Evolutionary conservation across 306 rosid genomes (phyloP), one percentile per base, ranked within the genome.

Genomic region (Vigna reflexopilosa): DNA sequence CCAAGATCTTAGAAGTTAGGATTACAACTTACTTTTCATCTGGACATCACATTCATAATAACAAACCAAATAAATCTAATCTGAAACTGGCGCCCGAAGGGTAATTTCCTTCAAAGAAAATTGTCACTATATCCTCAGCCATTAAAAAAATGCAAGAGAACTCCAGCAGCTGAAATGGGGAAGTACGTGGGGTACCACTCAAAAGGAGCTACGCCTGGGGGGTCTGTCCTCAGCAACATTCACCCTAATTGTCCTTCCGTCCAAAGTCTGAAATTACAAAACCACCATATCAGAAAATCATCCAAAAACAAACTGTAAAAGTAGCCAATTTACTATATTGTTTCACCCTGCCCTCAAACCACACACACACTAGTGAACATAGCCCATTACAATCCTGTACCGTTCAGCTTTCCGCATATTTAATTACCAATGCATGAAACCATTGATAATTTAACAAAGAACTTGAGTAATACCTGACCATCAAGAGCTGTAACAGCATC

Each of bases 401-500:
- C 72, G 70, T 76, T 9, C 72, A 28, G 34, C 58, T 75, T 75
- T 36, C 67, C 16, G 26, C 72, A 56, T 67, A 67, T 59, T 38
- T 72, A 42, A 51, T 36, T 66, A 67, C 17, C 52, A 67, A 81
- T 36, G 70, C 57, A 24, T 51, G 77, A 16, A 64, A 79, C 42
- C 36, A 22, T 67, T 30, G 66, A 40, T 54, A 32, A 50, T 5
- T 52, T 36, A 17, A 71, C 40, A 58, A 77, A 70, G 64, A 51
- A 49, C 15, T 55, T 16, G 0, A 49, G 78, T 20, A 44, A 70
- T 96, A 96, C 99, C 99, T 96, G 97, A 63, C 99, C 99, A 79
- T 96, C 97, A 26, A 93, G 90, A 59, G 98, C 99, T 78, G 91
- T 94, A 78, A 96, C 87, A 73, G 99, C 99, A 78, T 89, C 97